phyloP scores from a whole-genome alignment of 1,139 yeast species.

The Hansenula sp. region DNA sequence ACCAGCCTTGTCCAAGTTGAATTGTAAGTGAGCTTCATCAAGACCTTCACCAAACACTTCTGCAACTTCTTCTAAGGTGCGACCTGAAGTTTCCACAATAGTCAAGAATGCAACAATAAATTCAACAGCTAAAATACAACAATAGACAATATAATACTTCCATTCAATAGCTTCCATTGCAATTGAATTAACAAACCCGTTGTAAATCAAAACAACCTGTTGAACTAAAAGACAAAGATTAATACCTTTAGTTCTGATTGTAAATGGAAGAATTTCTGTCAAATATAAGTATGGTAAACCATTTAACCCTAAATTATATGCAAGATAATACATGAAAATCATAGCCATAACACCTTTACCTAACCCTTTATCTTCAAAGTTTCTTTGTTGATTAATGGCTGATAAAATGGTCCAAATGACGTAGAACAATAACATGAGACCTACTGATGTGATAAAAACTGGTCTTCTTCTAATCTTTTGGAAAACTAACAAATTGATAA shows the following conservation, averaged over 20 bases:
- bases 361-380: constrained; percentile 17
- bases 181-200: constrained; percentile 51
- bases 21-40: no score
- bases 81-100: constrained; percentile 46
- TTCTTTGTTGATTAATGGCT: constrained; percentile 23
- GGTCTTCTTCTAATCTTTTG: constrained; percentile 33
- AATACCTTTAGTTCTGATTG: constrained; percentile 30
- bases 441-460: constrained; percentile 22
- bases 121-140: constrained; percentile 33
- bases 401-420: constrained; percentile 32
- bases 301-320: constrained; percentile 27
- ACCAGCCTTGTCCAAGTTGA: no score
- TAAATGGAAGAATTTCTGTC: constrained; percentile 35
- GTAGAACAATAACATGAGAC: constrained; percentile 21
- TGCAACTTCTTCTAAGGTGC: constrained; percentile 45
- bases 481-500: constrained; percentile 3
- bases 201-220: constrained; percentile 28
- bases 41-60: constrained; percentile 30
- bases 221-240: constrained; percentile 26
- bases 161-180: constrained; percentile 55
- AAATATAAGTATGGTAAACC: constrained; percentile 28
- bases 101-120: constrained; percentile 34
- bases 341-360: constrained; percentile 32
- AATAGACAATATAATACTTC: constrained; percentile 54
- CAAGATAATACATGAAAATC: constrained; percentile 29